These are phyloP conservation scores for Emmonsiellopsis sp. DNA, from an alignment of 2,329 filamentous ascomycete genomes.

Conservation along the genomic window DNA sequence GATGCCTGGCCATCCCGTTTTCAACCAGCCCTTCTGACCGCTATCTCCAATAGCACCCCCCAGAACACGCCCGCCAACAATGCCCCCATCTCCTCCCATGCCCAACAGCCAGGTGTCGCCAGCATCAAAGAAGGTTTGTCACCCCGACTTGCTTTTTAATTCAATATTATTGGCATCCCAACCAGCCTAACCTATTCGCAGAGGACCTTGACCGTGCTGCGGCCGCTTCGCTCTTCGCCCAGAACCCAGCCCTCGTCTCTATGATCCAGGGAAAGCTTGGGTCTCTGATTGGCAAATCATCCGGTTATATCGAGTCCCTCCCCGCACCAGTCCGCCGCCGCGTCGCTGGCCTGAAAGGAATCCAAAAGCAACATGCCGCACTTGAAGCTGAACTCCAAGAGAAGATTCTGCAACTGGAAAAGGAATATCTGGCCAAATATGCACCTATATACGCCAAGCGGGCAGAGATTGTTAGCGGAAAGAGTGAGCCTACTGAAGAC, in stretches of 20 bases:
- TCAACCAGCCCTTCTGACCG: constrained; percentile 9
- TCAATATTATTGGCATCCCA: constrained; percentile 4
- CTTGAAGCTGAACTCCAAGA: constrained; percentile 98
- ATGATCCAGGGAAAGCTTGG: constrained; percentile 98
- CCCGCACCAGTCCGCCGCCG: constrained; percentile 82
- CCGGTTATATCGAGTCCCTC: constrained; percentile 95
- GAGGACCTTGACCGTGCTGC: constrained; percentile 84
- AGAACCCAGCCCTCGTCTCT: constrained; percentile 87
- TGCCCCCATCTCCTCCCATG: constrained; percentile 94
- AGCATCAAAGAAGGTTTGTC: constrained; percentile 94
- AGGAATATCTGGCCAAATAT: constrained; percentile 99
- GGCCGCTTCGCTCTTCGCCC: constrained; percentile 86
- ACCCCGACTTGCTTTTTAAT: neutral
- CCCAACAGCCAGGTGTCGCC: constrained; percentile 84
- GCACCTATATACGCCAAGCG: constrained; percentile 95
- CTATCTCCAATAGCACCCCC: constrained; percentile 61
- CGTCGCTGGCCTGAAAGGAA: constrained; percentile 90
- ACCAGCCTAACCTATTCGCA: constrained; percentile 31
- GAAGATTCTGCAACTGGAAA: constrained; percentile 94
- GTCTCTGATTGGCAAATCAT: constrained; percentile 85
- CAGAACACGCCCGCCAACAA: constrained; percentile 96
- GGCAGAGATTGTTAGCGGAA: constrained; percentile 83
- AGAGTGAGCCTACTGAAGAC: constrained; percentile 71
- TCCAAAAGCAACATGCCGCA: constrained; percentile 98
- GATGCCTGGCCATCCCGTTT: constrained; percentile 2